Evolutionary conservation across 2,329 filamentous ascomycete genomes (phyloP), one percentile per base, ranked within the genome.

Genomic region (Fusarium acutatum): DNA sequence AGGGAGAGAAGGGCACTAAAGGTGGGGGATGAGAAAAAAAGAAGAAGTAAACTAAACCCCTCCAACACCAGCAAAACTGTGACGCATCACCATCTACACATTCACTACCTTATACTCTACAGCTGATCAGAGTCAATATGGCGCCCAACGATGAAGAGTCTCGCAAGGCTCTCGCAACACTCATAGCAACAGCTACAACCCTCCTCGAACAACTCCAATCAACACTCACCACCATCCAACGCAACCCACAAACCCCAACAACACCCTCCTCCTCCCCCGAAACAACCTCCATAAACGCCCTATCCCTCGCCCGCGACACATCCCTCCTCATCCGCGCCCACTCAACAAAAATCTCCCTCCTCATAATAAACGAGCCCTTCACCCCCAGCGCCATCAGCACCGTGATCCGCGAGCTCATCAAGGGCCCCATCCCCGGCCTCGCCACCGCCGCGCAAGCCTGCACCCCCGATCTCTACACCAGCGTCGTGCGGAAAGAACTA

Each of bases 311-410:
- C 38, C 88, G 89, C 76, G 92, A 95, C 77, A 88, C 93, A 1
- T 89, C 94, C 2, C 89, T 87, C 32, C 86, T 97, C 10, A 89
- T 97, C 67, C 91, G 90, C 80, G 94, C 95, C 0, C 94, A 98
- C 79, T 89, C 92, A 4, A 97, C 95, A 11, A 97, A 97, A 72
- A 87, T 98, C 32, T 96, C 94, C 0, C 91, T 98, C 2, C 88
- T 98, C 18, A 89, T 96, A 4, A 93, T 97, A 78, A 97, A 94
- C 78, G 89, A 94, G 24, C 95, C 96, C 2, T 97, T 97, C 75
- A 96, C 95, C 0, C 91, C 94, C 0, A 91, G 91, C 2, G 95
- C 94, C 10, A 87, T 97, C 38, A 84, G 83, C 15, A 91, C 88
- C 30, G 90, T 97, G 20, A 84, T 98, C 9, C 87, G 89, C 38